Base-by-base conservation (phyloP, 306 rosid species). In the Sophora flavescens region DNA sequence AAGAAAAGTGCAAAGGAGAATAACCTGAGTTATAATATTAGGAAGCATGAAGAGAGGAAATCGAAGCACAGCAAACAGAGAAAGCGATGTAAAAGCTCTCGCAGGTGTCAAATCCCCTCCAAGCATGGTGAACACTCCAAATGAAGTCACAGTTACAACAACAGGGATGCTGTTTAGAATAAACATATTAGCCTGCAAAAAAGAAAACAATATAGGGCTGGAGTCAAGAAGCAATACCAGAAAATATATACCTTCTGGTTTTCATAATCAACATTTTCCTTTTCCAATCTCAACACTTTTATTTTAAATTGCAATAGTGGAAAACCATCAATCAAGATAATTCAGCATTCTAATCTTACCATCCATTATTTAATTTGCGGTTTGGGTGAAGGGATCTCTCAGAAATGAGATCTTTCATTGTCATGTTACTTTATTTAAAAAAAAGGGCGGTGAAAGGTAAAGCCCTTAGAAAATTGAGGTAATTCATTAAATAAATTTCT, bases 31-130 rank as follows among this genome's bases (percentile, higher is more conserved):
- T 78, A 95, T 95, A 39, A 88, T 90, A 84, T 95, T 92, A 36
- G 98, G 98, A 83, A 95, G 98, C 97, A 95, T 87, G 88, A 90
- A 95, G 51, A 95, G 95, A 65, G 98, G 98, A 86, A 92, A 95
- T 47, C 97, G 97, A 64, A 95, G 93, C 86, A 95, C 98, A 45
- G 97, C 80, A 86, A 92, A 95, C 82, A 95, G 89, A 73, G 99
- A 92, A 72, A 95, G 91, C 6, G 99, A 92, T 39, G 99, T 95
- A 80, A 95, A 95, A 64, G 99, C 99, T 85, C 93, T 88, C 5
- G 99, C 87, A 67, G 99, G 97, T 74, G 99, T 95, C 81, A 95
- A 80, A 84, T 92, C 78, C 67, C 97, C 97, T 66, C 97, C 99
- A 77, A 95, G 97, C 78, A 90, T 77, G 70, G 97, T 89, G 89